Base-by-base conservation (phyloP, 495 filamentous ascomycete genomes). In the Penicillium flavigenum region DNA sequence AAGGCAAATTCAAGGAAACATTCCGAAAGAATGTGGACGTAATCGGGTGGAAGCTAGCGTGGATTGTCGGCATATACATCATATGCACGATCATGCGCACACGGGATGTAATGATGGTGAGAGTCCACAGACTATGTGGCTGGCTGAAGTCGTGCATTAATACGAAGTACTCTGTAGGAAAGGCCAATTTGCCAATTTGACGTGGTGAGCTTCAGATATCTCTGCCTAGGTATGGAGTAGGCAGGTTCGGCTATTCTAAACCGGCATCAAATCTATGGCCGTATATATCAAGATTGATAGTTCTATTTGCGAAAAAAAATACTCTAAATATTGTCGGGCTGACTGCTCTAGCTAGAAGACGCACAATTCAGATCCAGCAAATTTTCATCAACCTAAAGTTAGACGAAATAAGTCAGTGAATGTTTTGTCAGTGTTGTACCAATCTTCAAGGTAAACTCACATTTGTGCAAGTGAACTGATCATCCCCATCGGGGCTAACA, bases 381-480 rank as follows among this genome's bases (percentile, higher is more conserved):
- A 19, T 52, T 65, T 17, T 72, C 57, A 54, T 79, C 67, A 58
- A 76, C 71, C 73, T 76, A 9, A 9, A 55, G 17, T 6, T 6
- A 26, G 38, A 10, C 3, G 14, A 17, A 38, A 39, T 7, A 17
- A 17, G n/a, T 39, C n/a, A 39, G 16, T 39, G 17, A n/a, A 17
- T 17, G 2, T 39, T 16, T 39, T 39, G 6, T n/a, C 36, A 17
- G 16, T 6, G 36, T 39, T 3, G n/a, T n/a, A 39, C n/a, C 38
- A n/a, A 6, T 19, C n/a, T 27, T 41, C 24, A 53, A 1, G 4
- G 34, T 32, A 17, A 47, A 64, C 72, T 56, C 54, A 85, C 80
- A 75, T 82, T 82, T 11, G 73, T 73, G 64, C 83, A 86, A 43
- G 75, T 73, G 60, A 81, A 83, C 9, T 68, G 57, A 51, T 80